These are phyloP conservation scores for Magnolia kwangsiensis DNA, from an alignment of 164 flowering plant species.

Conservation along the genomic window DNA sequence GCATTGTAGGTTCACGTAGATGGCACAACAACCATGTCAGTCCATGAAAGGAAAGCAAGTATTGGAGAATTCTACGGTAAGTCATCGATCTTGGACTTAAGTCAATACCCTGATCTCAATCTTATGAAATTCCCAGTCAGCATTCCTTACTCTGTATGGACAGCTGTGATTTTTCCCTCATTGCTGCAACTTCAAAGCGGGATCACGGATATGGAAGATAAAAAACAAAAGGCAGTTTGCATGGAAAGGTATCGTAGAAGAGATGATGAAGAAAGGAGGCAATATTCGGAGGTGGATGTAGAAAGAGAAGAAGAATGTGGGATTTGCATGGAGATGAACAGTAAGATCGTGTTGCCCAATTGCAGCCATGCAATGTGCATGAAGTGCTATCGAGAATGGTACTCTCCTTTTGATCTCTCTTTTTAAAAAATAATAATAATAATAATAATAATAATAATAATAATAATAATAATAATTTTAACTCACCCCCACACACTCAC, in stretches of 20 bases:
- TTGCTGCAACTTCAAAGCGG: slow-evolving; percentile 80
- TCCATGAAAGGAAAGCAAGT: slow-evolving; percentile 75
- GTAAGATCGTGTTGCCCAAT: slow-evolving; percentile 77
- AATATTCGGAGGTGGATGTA: slow-evolving; percentile 49
- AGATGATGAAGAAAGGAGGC: slow-evolving; percentile 52
- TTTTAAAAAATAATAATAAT: too few relatives aligned
- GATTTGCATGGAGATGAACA: slow-evolving; percentile 88
- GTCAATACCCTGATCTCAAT: neutral
- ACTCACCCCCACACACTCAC: too few relatives aligned
- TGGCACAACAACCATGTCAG: slow-evolving; percentile 73
- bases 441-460: too few relatives aligned
- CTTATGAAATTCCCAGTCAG: neutral
- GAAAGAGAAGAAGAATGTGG: slow-evolving; percentile 98
- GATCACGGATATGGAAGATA: slow-evolving; percentile 75
- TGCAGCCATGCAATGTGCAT: slow-evolving; percentile 92
- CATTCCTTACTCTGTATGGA: slow-evolving; percentile 8
- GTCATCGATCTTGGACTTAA: neutral
- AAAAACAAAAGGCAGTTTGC: slow-evolving; percentile 69
- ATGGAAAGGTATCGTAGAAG: slow-evolving; percentile 66
- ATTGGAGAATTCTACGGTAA: slow-evolving; percentile 75
- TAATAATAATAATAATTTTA: too few relatives aligned
- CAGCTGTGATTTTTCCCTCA: slow-evolving; percentile 89
- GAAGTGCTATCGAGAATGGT: slow-evolving; percentile 91
- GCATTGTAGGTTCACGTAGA: slow-evolving; percentile 58
- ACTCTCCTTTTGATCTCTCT: slow-evolving; percentile 9